A percentile compares a stretch with the other conserved stretches of the same genome.
Conservation (phyloP, 805 yeast species). For the Lipomyces lipofer region DNA sequence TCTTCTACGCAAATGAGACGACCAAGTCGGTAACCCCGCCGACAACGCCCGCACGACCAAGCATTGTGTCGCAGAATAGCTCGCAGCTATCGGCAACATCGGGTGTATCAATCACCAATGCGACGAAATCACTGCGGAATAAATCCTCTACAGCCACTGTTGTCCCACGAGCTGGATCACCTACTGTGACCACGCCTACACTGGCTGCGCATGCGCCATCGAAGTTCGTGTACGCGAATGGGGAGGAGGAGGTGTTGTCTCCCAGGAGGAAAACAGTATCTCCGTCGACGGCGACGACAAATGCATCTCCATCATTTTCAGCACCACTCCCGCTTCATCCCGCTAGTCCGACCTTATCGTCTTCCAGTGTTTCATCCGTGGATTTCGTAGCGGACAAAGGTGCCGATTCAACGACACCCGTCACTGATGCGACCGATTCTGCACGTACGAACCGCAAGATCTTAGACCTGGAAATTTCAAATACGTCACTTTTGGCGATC, state of each 20-base stretch:
- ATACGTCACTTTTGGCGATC: constrained; percentile 34
- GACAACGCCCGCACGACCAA: background rate
- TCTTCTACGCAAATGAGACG: constrained; percentile 12
- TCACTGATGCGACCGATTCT: constrained; percentile 8
- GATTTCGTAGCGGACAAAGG: background rate
- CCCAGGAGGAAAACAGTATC: constrained; percentile 13
- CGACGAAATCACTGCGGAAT: background rate
- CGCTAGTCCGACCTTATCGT: background rate
- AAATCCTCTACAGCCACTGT: background rate
- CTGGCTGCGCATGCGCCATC: background rate
- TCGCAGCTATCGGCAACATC: background rate
- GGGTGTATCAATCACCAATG: background rate
- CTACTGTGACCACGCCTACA: background rate
- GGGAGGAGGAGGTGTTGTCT: constrained; percentile 27
- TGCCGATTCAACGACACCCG: background rate
- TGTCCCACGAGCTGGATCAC: constrained; percentile 1
- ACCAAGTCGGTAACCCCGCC: background rate
- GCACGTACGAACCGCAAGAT: constrained; percentile 33
- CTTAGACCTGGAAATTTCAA: constrained; percentile 38
- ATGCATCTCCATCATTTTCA: background rate
- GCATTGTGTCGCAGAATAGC: background rate
- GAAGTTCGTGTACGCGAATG: constrained; percentile 29
- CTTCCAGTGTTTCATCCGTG: background rate
- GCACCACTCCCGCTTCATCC: background rate
- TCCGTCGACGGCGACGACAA: background rate